Evolutionary conservation across 768 basidiomycete species (phyloP).

Genomic region (Leccinum variicolor): DNA sequence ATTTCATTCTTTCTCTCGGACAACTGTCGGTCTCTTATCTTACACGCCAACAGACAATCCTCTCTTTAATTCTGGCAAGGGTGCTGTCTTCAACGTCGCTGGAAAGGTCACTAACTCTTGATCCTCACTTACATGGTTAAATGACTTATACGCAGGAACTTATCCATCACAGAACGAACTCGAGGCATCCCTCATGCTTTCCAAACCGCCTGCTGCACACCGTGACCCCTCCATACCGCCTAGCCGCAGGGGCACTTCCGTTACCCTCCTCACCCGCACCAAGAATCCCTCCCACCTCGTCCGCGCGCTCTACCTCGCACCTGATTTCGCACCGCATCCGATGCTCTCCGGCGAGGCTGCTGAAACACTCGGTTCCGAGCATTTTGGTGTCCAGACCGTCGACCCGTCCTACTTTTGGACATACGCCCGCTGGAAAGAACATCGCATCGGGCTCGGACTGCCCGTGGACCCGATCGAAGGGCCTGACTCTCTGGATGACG

Average conservation of each 20-base stretch:
- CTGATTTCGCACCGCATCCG: slow-evolving; percentile 56
- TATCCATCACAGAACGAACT: slow-evolving; percentile 61
- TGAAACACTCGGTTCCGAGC: slow-evolving; percentile 53
- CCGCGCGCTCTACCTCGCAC: slow-evolving; percentile 68
- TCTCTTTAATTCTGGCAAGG: slow-evolving; percentile 76
- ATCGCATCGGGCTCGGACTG: slow-evolving; percentile 67
- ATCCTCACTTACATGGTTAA: background rate
- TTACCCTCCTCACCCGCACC: slow-evolving; percentile 62
- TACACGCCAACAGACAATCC: slow-evolving; percentile 52
- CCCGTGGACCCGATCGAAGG: slow-evolving; percentile 61
- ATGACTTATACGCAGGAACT: background rate
- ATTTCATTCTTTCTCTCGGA: background rate
- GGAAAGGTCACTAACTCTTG: slow-evolving; percentile 53
- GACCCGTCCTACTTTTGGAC: slow-evolving; percentile 81
- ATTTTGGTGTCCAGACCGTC: slow-evolving; percentile 54
- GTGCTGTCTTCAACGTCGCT: slow-evolving; percentile 77
- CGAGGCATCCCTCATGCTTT: slow-evolving; percentile 78
- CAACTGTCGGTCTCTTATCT: background rate
- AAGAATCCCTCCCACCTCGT: slow-evolving; percentile 74
- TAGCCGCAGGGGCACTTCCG: slow-evolving; percentile 58
- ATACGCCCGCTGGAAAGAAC: slow-evolving; percentile 70
- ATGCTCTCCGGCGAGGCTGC: slow-evolving; percentile 67
- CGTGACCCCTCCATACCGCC: slow-evolving; percentile 46
- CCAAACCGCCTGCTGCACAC: slow-evolving; percentile 66
- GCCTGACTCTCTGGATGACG: slow-evolving; percentile 4